These are phyloP conservation scores for Conoideocrella luteorostrata DNA, from an alignment of 2,329 filamentous ascomycete species.

Conservation along the genomic window DNA sequence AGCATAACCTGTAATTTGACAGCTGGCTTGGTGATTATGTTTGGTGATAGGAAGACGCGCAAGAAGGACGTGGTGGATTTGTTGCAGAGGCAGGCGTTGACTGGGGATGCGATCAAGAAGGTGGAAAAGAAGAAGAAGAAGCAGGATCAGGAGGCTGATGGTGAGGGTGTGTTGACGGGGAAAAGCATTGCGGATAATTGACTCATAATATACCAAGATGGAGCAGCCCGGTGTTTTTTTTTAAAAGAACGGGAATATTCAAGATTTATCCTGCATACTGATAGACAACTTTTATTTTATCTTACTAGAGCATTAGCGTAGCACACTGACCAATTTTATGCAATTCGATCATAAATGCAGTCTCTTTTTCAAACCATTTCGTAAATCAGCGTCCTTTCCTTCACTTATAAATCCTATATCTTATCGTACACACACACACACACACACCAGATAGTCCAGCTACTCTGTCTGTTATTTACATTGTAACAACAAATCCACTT, in stretches of 20 bases:
- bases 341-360: too few relatives aligned
- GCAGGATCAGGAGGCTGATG: slow-evolving; percentile 2
- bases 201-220: background rate
- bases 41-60: slow-evolving; percentile 68
- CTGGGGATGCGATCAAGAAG: slow-evolving; percentile 47
- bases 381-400: too few relatives aligned
- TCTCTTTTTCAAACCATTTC: too few relatives aligned
- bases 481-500: background rate
- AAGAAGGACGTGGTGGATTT: slow-evolving; percentile 82
- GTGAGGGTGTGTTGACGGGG: background rate
- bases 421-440: too few relatives aligned
- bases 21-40: slow-evolving; percentile 67
- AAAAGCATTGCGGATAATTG: background rate
- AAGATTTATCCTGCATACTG: too few relatives aligned
- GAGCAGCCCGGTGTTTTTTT: too few relatives aligned
- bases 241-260: too few relatives aligned
- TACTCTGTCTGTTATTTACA: too few relatives aligned
- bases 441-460: background rate
- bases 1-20: slow-evolving; percentile 73
- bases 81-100: slow-evolving; percentile 71
- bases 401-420: too few relatives aligned
- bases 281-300: too few relatives aligned
- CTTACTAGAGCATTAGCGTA: too few relatives aligned
- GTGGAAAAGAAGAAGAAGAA: slow-evolving; percentile 24
- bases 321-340: too few relatives aligned